These are phyloP conservation scores for Leptomonas seymouri DNA, from an alignment of 208 protist species.

Conservation along the genomic window DNA sequence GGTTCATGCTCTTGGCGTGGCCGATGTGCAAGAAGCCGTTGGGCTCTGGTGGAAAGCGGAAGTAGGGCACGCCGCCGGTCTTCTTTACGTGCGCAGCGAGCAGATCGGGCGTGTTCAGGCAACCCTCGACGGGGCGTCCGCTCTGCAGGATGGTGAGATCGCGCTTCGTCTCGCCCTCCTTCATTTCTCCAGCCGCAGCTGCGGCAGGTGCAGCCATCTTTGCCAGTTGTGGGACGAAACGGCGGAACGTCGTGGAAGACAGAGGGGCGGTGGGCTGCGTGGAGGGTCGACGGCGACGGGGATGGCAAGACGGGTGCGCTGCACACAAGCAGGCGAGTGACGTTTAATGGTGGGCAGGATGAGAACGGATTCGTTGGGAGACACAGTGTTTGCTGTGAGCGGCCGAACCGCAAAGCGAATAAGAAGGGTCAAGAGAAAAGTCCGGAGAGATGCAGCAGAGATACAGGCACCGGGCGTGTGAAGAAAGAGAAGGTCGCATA, in stretches of 20 bases:
- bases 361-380: too few relatives aligned
- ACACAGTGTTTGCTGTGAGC: too few relatives aligned
- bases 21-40: slow-evolving; percentile 99
- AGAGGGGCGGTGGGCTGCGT: not conserved
- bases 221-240: slow-evolving; percentile 23
- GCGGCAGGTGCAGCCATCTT: slow-evolving; percentile 45
- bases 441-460: too few relatives aligned
- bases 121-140: slow-evolving; percentile 82
- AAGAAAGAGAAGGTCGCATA: too few relatives aligned
- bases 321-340: too few relatives aligned
- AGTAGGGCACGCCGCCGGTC: slow-evolving; percentile 84
- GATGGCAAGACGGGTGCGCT: too few relatives aligned
- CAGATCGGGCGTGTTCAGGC: slow-evolving; percentile 74
- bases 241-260: slow-evolving; percentile 51
- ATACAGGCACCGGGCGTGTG: too few relatives aligned
- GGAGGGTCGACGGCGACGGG: too few relatives aligned
- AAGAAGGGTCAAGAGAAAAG: too few relatives aligned
- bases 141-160: slow-evolving; percentile 80
- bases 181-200: slow-evolving; percentile 27
- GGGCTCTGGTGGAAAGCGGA: slow-evolving; percentile 97
- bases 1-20: slow-evolving; percentile 99
- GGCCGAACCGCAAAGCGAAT: too few relatives aligned
- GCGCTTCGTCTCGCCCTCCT: slow-evolving; percentile 62
- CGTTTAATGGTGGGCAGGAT: too few relatives aligned
- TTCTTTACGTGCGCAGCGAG: slow-evolving; percentile 56